These are phyloP conservation scores for Chaetomium sp. DNA, from an alignment of 2,329 filamentous ascomycete species.

Conservation along the genomic window DNA sequence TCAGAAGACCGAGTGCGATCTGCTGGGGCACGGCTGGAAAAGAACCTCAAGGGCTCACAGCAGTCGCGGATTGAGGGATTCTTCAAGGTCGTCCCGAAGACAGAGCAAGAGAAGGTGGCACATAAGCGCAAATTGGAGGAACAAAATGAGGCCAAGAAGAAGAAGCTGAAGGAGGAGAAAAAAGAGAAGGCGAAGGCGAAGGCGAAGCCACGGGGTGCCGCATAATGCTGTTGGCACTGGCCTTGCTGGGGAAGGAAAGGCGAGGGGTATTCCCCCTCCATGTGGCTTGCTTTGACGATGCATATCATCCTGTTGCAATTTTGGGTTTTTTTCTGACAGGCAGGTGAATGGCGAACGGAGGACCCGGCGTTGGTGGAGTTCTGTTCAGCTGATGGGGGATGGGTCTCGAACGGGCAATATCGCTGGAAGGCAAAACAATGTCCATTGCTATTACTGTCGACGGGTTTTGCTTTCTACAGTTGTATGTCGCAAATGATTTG, in stretches of 20 bases:
- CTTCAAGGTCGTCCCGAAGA: conserved; percentile 89
- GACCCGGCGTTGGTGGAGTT: conserved; percentile 9
- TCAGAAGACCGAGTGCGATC: conserved; percentile 86
- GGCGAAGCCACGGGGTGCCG: conserved; percentile 68
- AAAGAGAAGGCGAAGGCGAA: conserved; percentile 93
- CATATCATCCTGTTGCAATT: not conserved
- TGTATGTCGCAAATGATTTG: too few species aligned
- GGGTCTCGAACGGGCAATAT: not conserved
- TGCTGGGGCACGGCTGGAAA: conserved; percentile 71
- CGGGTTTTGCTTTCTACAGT: too few species aligned
- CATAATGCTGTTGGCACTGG: conserved; percentile 24
- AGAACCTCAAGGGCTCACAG: conserved; percentile 85
- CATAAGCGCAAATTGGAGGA: conserved; percentile 92
- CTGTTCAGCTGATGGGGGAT: not conserved
- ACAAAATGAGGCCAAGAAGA: conserved; percentile 87
- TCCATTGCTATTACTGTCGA: too few species aligned
- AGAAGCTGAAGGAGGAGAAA: conserved; percentile 88
- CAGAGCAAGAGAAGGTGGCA: conserved; percentile 73
- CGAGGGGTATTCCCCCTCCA: not conserved
- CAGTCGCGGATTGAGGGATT: conserved; percentile 92
- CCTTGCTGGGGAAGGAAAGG: not conserved
- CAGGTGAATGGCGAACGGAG: not conserved
- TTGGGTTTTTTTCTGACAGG: not conserved
- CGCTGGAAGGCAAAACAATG: too few species aligned
- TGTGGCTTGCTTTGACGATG: not conserved